These are phyloP conservation scores for Chenopodium album DNA, from an alignment of 148 eudicot species.

Conservation along the genomic window DNA sequence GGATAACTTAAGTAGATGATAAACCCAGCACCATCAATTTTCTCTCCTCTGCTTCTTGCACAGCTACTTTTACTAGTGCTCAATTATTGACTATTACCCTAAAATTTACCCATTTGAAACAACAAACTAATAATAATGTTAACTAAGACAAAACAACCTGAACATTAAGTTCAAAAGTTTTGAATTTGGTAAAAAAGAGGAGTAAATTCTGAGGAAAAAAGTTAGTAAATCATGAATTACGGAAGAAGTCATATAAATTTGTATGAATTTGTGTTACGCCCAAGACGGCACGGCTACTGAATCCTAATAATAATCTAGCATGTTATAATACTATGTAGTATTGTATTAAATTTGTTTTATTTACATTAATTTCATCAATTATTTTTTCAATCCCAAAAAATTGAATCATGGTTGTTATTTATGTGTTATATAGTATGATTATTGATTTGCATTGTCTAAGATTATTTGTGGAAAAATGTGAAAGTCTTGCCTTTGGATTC, in stretches of 20 bases:
- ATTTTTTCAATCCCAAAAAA: conserved; percentile 32
- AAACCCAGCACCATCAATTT: neutral
- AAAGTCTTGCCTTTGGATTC: conserved; percentile 24
- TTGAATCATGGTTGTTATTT: conserved; percentile 3
- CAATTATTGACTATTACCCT: neutral
- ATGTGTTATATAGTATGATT: neutral
- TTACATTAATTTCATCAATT: conserved; percentile 22
- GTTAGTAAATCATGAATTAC: conserved; percentile 36
- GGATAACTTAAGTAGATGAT: too few species aligned
- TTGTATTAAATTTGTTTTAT: neutral
- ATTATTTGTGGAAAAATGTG: conserved; percentile 7
- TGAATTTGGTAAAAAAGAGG: conserved; percentile 17
- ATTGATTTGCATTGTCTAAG: neutral
- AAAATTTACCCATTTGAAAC: neutral
- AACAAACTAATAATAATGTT: neutral
- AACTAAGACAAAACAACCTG: neutral
- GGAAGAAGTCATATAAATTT: conserved; percentile 38
- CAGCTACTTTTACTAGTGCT: neutral
- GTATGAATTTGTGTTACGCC: conserved; percentile 28
- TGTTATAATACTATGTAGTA: neutral
- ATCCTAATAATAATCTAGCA: conserved; percentile 2
- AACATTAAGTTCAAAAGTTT: neutral
- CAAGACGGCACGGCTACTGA: conserved; percentile 48
- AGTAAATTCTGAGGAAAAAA: conserved; percentile 11
- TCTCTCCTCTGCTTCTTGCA: neutral